Evolutionary conservation across 768 basidiomycete species (phyloP), one percentile per base, ranked within the genome.

Genomic region (Tubosaeta sp.): DNA sequence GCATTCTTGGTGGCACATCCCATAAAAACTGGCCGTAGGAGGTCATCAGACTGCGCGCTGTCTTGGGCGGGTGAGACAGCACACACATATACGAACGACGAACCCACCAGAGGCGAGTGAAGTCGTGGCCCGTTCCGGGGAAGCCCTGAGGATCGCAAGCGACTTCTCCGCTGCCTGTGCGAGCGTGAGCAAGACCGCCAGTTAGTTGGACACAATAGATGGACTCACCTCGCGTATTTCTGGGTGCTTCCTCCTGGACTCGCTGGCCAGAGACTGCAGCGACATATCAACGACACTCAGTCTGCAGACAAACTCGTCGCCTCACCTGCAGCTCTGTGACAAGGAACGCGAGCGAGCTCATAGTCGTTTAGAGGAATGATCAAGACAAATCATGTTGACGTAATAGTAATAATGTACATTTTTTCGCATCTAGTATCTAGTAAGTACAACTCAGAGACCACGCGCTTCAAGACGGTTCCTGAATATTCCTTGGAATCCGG

Each of bases 1-100:
- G 89, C 84, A 60, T 92, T 92, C 71, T 88, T 91, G 5, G 92
- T 97, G 27, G 87, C 85, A 59, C 93, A 94, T 44, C 93, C 93
- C 84, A 95, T 91, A 63, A 94, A 92, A 1, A 97, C 84, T 0
- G 95, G 95, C 44, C 82, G 76, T 17, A 95, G 77, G 25, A 97
- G 77, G 54, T 88, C 87, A 42, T 88, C 83, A 1, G 91, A 84
- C 67, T 90, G 86, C 9, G 85, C 82, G 4, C 84, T 83, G 77
- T 89, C 86, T 90, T 57, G 10, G 38, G 42, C 9, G 14, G 3
- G 50, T 64, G 46, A 62, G 60, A 57, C 13, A 25, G 10, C 16
- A 16, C 32, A 12, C 25, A 42, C 13, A 16, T 2, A 48, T 34
- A 16, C 11, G 19, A 55, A 49, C 17, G 34, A 73, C 80, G 49